A percentile compares a stretch with the other conserved stretches of the same genome.
phyloP scores from a whole-genome alignment of 768 basidiomycete species.

The Trametes elegans region DNA sequence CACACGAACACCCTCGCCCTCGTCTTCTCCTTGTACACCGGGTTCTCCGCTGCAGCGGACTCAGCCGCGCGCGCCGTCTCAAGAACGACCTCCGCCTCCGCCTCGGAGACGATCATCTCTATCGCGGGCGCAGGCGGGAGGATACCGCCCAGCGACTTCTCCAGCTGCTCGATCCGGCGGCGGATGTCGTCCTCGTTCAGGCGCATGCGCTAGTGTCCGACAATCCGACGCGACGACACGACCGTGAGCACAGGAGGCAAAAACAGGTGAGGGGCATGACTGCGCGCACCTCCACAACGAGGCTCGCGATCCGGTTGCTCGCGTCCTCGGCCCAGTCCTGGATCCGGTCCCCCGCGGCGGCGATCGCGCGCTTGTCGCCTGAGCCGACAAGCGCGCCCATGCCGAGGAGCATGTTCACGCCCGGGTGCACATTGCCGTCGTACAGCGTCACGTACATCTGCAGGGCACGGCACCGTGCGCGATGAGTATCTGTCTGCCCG shows the following conservation, averaged over 20 bases:
- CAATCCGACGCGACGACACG: not conserved
- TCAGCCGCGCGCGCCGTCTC: not conserved
- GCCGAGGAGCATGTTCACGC: constrained; percentile 6
- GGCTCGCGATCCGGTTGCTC: not conserved
- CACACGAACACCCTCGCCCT: not conserved
- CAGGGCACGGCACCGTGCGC: not conserved
- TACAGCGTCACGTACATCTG: constrained; percentile 6
- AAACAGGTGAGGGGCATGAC: too few relatives aligned
- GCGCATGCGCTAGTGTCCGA: not conserved
- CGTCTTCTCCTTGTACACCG: not conserved
- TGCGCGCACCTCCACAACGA: not conserved
- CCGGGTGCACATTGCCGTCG: not conserved
- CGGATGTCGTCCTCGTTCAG: not conserved
- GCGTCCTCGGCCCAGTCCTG: constrained; percentile 2
- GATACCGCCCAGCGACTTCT: not conserved
- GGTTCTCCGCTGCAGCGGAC: not conserved
- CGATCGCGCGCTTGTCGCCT: not conserved
- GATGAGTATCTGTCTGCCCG: not conserved
- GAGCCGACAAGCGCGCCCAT: constrained; percentile 2
- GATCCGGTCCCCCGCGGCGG: not conserved
- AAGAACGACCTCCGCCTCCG: not conserved
- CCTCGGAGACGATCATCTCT: not conserved
- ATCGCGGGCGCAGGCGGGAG: not conserved
- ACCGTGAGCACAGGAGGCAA: not conserved
- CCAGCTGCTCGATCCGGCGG: not conserved